Conservation (phyloP, 257 asterid species). For the Lavandula angustifolia region DNA sequence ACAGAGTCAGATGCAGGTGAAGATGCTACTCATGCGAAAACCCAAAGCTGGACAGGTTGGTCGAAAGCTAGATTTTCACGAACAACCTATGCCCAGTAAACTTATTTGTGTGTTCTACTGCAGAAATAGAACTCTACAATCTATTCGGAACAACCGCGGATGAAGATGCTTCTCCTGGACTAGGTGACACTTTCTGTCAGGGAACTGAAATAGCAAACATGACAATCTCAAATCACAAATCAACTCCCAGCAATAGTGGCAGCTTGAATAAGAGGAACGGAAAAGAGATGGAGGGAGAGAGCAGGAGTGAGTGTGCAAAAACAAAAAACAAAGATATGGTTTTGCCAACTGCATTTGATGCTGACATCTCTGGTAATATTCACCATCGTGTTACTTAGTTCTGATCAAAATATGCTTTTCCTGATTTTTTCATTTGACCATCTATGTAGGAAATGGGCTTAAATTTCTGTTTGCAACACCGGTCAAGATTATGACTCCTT, state of each 20-base stretch:
- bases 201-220: constrained; percentile 33
- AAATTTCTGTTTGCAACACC: constrained; percentile 43
- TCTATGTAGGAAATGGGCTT: constrained; percentile 41
- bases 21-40: constrained; percentile 24
- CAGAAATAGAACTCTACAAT: constrained; percentile 43
- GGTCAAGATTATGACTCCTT: constrained; percentile 24
- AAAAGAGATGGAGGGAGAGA: constrained; percentile 33
- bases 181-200: constrained; percentile 27
- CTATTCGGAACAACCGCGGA: constrained; percentile 34
- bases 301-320: constrained; percentile 21
- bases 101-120: constrained; percentile 20
- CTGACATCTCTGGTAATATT: constrained; percentile 35
- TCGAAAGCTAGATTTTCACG: not conserved
- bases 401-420: constrained; percentile 2
- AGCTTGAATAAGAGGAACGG: constrained; percentile 25
- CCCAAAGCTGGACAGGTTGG: constrained; percentile 41
- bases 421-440: constrained; percentile 11
- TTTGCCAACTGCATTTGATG: constrained; percentile 22
- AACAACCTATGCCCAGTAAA: not conserved
- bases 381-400: not conserved
- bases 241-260: constrained; percentile 1
- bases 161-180: constrained; percentile 15
- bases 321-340: constrained; percentile 11
- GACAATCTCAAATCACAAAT: constrained; percentile 19
- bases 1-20: constrained; percentile 24